These are phyloP conservation scores for Tephrocybe sp. DNA, from an alignment of 768 basidiomycete species.

Conservation along the genomic window DNA sequence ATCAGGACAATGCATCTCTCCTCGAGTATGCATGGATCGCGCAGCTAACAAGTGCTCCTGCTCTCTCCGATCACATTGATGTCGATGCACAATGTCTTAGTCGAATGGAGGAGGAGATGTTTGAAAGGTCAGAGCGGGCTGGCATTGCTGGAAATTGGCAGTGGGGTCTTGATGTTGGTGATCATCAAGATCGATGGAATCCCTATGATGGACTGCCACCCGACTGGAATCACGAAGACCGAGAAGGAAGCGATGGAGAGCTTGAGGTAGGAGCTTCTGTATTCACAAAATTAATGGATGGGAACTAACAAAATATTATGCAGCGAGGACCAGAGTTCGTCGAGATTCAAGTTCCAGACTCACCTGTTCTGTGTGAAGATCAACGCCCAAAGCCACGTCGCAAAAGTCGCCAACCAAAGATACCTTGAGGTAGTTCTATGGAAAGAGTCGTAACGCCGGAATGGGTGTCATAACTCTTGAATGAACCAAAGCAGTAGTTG, in stretches of 20 bases:
- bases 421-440: too few relatives aligned
- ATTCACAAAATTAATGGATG: too few relatives aligned
- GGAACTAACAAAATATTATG: too few relatives aligned
- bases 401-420: too few relatives aligned
- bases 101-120: conserved; percentile 23
- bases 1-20: background rate
- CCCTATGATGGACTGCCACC: background rate
- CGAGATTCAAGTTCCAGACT: too few relatives aligned
- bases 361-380: too few relatives aligned
- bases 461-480: too few relatives aligned
- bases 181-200: background rate
- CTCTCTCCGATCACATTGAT: background rate
- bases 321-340: too few relatives aligned
- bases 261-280: too few relatives aligned
- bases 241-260: background rate
- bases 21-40: background rate
- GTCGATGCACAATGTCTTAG: conserved; percentile 10
- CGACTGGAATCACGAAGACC: background rate
- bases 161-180: conserved; percentile 1
- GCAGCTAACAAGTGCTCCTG: background rate
- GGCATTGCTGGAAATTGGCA: conserved; percentile 9
- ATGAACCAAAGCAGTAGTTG: too few relatives aligned
- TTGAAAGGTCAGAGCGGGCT: conserved; percentile 19
- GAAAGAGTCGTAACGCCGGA: too few relatives aligned
- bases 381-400: too few relatives aligned